Conservation (phyloP, 192 early-diverging fungal species). For the Irineochytrium annulatum region DNA sequence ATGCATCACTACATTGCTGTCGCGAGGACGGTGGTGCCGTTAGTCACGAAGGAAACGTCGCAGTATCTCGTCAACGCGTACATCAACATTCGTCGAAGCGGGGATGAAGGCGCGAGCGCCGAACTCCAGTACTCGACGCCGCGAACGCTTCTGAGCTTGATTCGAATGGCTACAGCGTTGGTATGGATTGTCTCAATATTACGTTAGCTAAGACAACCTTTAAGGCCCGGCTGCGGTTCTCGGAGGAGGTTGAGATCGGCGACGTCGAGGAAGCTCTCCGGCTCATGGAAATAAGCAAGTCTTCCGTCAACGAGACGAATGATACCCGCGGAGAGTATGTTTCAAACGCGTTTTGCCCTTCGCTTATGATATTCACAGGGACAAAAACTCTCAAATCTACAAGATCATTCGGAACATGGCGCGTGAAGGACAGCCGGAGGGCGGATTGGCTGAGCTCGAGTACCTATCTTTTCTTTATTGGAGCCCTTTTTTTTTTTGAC, state of each 20-base stretch:
- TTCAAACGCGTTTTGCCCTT: slow-evolving; percentile 4
- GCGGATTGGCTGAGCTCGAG: slow-evolving; percentile 42
- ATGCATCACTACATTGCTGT: slow-evolving; percentile 88
- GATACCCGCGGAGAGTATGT: slow-evolving; percentile 29
- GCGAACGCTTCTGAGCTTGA: slow-evolving; percentile 81
- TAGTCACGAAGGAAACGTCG: slow-evolving; percentile 68
- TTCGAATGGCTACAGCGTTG: slow-evolving; percentile 76
- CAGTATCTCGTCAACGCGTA: slow-evolving; percentile 88
- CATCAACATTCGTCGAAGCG: slow-evolving; percentile 61
- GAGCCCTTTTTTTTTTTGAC: not conserved
- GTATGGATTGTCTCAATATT: slow-evolving; percentile 19
- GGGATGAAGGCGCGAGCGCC: slow-evolving; percentile 21
- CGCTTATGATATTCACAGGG: slow-evolving; percentile 39
- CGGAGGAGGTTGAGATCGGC: slow-evolving; percentile 56
- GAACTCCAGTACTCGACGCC: slow-evolving; percentile 79
- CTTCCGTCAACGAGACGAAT: slow-evolving; percentile 67
- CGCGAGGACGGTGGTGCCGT: slow-evolving; percentile 69
- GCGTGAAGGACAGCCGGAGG: slow-evolving; percentile 42
- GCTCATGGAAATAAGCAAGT: slow-evolving; percentile 86
- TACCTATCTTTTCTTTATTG: slow-evolving; percentile 26
- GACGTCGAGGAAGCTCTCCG: slow-evolving; percentile 89
- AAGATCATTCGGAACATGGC: slow-evolving; percentile 73
- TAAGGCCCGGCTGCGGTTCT: slow-evolving; percentile 74
- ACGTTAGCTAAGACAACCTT: not conserved
- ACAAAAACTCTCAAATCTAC: slow-evolving; percentile 66